Evolutionary conservation across 176 grass and related monocot genomes (phyloP), one percentile per base, ranked within the genome.

Genomic region (Triticum dicoccoides): DNA sequence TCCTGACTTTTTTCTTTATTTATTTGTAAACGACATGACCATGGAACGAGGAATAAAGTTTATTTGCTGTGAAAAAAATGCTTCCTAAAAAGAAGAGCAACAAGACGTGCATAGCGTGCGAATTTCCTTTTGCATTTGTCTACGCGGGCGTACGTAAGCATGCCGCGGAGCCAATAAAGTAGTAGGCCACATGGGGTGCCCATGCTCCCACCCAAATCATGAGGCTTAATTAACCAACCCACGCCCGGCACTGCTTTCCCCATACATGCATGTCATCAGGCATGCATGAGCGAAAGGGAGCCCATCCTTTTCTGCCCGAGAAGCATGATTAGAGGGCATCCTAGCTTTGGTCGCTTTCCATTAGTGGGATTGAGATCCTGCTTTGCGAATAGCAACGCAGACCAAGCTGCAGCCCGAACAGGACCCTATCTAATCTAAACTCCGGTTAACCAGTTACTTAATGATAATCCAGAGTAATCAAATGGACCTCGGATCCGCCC

Each of bases 101-200:
- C 73, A 8, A 73, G n/a, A 41, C 51, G 12, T 61, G 65, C 79
- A 38, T 21, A 61, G 80, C 44, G 10, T n/a, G 42, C 56, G 18
- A 90, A 87, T 54, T 30, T 38, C 45, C 59, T 8, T 74, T 73
- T 80, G 3, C 44, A 61, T 75, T 91, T 87, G 61, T 91, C 49
- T 73, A 70, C 6, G 9, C 14, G 24, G 34, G 49, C 77, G 69
- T 83, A 74, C 61, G 35, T 80, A 80, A 87, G 69, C 76, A 81
- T 91, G 76, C 81, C 29, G 11, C 15, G 1, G 61, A 91, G 68
- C 81, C 80, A 84, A 80, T 87, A 59, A 84, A 87, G 76, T 84
- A 87, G 76, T 84, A 77, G 59, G 68, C 24, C 80, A 87, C 85
- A 91, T 84, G 70, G 21, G 25, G 14, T 59, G 77, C 61, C 68